Percentiles rank a stretch among this genome's conserved stretches.
These are phyloP conservation scores for Alternaria ethzedia DNA, from an alignment of 2,329 filamentous ascomycete species.

Conservation along the genomic window DNA sequence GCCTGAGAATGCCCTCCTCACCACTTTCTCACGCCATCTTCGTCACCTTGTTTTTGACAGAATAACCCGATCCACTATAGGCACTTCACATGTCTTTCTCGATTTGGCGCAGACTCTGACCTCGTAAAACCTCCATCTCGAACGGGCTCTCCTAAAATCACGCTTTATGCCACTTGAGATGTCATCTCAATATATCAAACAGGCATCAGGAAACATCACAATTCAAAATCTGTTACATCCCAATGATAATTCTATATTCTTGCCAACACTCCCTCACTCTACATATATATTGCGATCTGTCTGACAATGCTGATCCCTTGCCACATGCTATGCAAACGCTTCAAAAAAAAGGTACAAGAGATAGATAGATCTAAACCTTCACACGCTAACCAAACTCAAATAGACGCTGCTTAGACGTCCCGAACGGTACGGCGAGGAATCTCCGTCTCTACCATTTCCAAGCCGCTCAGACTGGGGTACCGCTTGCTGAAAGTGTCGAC, in stretches of 20 bases:
- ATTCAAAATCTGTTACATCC: background rate
- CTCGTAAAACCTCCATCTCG: background rate
- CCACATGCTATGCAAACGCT: conserved; percentile 9
- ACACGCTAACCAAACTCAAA: background rate
- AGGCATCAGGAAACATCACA: background rate
- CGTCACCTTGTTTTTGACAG: no score
- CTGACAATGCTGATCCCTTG: background rate
- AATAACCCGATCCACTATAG: no score
- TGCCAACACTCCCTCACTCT: background rate
- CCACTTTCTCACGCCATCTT: no score
- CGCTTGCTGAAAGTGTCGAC: conserved; percentile 76
- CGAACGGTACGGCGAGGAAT: conserved; percentile 36
- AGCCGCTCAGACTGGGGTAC: conserved; percentile 81
- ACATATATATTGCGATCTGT: background rate
- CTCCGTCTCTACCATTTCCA: conserved; percentile 87
- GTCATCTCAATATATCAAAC: no score
- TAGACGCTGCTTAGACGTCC: conserved; percentile 20
- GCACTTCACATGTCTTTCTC: no score
- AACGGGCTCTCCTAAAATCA: background rate
- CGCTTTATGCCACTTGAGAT: no score
- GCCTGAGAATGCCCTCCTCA: no score
- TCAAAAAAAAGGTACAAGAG: background rate
- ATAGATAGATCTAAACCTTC: background rate
- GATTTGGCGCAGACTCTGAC: no score
- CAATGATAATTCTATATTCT: background rate